Conservation (phyloP, 2,329 filamentous ascomycete species). For the Thyridium curvatum region DNA sequence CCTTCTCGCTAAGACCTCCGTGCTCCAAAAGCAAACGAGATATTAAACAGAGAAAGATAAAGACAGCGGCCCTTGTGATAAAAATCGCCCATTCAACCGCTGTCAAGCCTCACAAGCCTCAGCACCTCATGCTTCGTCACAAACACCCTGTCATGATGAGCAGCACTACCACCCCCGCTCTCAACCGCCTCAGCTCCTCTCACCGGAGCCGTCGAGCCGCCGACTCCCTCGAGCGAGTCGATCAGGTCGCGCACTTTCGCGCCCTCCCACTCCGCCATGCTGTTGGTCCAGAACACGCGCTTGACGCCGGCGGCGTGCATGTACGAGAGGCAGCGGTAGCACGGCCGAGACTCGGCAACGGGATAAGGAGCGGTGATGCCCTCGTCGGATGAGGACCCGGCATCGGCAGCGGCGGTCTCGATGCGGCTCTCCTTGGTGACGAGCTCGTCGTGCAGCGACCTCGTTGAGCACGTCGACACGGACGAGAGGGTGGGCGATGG, state of each 20-base stretch:
- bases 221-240: constrained; percentile 31
- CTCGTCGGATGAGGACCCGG: constrained; percentile 2
- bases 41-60: no score
- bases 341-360: constrained; percentile 36
- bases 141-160: constrained; percentile 28
- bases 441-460: constrained; percentile 43
- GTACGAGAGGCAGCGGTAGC: constrained; percentile 44
- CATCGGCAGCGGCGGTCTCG: background rate
- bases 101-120: constrained; percentile 27
- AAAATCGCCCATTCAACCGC: no score
- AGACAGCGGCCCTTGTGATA: no score
- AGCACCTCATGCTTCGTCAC: constrained; percentile 47
- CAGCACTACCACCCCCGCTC: constrained; percentile 8
- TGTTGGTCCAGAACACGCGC: constrained; percentile 45
- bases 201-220: constrained; percentile 4
- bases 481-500: constrained; percentile 2
- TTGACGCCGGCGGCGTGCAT: constrained; percentile 46
- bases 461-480: constrained; percentile 8
- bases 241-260: constrained; percentile 43
- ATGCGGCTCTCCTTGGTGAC: constrained; percentile 8
- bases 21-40: no score
- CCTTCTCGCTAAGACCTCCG: no score
- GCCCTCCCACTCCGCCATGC: constrained; percentile 39
- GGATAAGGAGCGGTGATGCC: background rate
- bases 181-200: constrained; percentile 11